phyloP scores from a whole-genome alignment of 2,329 filamentous ascomycete species.

The Trichoderma afroharzianum region DNA sequence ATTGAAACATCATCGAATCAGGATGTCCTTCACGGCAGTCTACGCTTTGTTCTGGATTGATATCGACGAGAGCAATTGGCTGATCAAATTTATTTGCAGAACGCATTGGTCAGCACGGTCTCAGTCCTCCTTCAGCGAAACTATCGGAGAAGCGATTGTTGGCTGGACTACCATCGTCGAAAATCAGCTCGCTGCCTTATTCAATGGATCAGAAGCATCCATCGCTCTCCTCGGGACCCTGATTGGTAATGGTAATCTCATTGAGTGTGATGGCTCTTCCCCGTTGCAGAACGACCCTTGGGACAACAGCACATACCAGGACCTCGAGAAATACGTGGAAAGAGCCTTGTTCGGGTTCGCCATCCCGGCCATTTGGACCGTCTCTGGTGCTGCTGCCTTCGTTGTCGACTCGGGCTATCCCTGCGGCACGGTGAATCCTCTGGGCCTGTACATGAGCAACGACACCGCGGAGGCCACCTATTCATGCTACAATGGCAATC shows the following conservation, averaged over 20 bases:
- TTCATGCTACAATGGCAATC: constrained; percentile 27
- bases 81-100: neutral
- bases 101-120: constrained; percentile 22
- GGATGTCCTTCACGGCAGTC: neutral
- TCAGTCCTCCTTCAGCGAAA: constrained; percentile 28
- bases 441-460: constrained; percentile 25
- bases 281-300: neutral
- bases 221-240: constrained; percentile 24
- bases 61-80: neutral
- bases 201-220: constrained; percentile 24
- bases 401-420: constrained; percentile 31
- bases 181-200: constrained; percentile 21
- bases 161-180: constrained; percentile 26
- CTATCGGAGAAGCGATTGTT: constrained; percentile 27
- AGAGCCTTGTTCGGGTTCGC: constrained; percentile 30
- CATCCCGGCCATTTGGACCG: constrained; percentile 32
- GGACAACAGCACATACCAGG: neutral
- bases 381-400: constrained; percentile 28
- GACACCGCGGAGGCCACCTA: constrained; percentile 23
- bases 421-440: constrained; percentile 25
- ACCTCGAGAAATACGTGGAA: constrained; percentile 13
- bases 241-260: constrained; percentile 31
- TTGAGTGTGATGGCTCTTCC: constrained; percentile 18
- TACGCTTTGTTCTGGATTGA: neutral
- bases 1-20: neutral